Evolutionary conservation across 345 rosid genomes (phyloP).

Genomic region (Lepidium aucheri): DNA sequence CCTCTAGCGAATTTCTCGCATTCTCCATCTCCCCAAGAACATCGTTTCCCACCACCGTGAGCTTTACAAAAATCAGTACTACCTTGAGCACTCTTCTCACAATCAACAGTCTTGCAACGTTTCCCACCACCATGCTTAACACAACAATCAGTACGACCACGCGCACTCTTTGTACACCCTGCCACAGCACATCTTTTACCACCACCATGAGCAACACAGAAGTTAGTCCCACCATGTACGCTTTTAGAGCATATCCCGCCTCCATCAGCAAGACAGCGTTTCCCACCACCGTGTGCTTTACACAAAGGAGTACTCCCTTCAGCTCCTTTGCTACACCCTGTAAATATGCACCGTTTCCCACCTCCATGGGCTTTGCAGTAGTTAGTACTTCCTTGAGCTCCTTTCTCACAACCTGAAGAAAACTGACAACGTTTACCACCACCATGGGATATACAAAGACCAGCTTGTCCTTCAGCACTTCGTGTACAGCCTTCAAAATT

Average conservation of each 20-base stretch:
- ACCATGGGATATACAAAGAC: constrained; percentile 93
- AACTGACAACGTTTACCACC: constrained; percentile 85
- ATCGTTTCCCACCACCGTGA: constrained; percentile 92
- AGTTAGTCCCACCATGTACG: constrained; percentile 86
- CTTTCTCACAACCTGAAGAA: constrained; percentile 47
- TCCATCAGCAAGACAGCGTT: constrained; percentile 75
- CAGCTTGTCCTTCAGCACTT: constrained; percentile 92
- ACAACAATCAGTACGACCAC: constrained; percentile 90
- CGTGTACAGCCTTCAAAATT: constrained; percentile 62
- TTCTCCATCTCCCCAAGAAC: constrained; percentile 61
- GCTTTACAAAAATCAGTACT: constrained; percentile 91
- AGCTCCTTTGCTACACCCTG: constrained; percentile 88
- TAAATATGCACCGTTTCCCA: constrained; percentile 82
- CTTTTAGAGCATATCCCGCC: constrained; percentile 95
- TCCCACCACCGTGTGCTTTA: constrained; percentile 96
- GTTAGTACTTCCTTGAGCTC: constrained; percentile 89
- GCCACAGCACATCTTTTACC: constrained; percentile 78
- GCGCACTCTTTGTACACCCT: constrained; percentile 87
- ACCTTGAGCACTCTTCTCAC: constrained; percentile 97
- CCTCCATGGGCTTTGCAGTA: constrained; percentile 95
- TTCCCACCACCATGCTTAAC: constrained; percentile 95
- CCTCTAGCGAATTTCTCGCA: constrained; percentile 96
- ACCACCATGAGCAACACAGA: constrained; percentile 93
- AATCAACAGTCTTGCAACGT: constrained; percentile 48
- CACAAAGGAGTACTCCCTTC: constrained; percentile 96